Percentiles rank a stretch among this genome's conserved stretches.
These are phyloP conservation scores for Exobasidium cylindrosporum DNA, from an alignment of 1,284 basidiomycete genomes.

Conservation along the genomic window DNA sequence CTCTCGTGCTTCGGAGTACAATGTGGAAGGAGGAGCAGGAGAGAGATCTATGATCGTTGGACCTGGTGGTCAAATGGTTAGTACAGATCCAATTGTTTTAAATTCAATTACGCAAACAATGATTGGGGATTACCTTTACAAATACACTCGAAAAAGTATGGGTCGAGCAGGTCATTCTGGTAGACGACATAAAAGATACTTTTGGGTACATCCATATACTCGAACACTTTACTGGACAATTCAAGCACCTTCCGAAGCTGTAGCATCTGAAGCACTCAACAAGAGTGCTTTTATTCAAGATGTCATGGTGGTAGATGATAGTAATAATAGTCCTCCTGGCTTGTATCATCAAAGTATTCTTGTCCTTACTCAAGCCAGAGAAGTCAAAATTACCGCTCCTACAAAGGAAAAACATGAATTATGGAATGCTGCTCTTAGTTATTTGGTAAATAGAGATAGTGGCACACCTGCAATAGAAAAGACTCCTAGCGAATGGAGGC, in stretches of 20 bases:
- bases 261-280: slow-evolving; percentile 82
- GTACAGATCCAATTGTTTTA: slow-evolving; percentile 58
- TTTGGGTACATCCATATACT: slow-evolving; percentile 99
- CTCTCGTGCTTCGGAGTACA: slow-evolving; percentile 34
- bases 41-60: slow-evolving; percentile 19
- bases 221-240: slow-evolving; percentile 97
- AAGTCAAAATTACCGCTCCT: slow-evolving; percentile 95
- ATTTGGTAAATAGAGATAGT: slow-evolving; percentile 30
- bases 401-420: slow-evolving; percentile 93
- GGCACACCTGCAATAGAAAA: background rate
- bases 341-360: slow-evolving; percentile 88
- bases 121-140: slow-evolving; percentile 98
- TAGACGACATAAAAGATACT: slow-evolving; percentile 89
- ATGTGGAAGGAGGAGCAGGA: slow-evolving; percentile 25
- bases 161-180: slow-evolving; percentile 81
- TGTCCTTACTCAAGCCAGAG: slow-evolving; percentile 84
- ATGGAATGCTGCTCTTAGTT: slow-evolving; percentile 69
- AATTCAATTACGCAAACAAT: slow-evolving; percentile 99
- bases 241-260: slow-evolving; percentile 82
- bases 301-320: slow-evolving; percentile 83
- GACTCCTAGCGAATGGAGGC: slow-evolving; percentile 31
- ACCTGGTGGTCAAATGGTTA: background rate
- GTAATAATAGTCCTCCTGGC: slow-evolving; percentile 87
- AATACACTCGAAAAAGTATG: slow-evolving; percentile 89
- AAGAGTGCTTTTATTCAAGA: slow-evolving; percentile 98